Conservation (phyloP, 1,284 basidiomycete genomes). For the Naganishia liquefaciens region DNA sequence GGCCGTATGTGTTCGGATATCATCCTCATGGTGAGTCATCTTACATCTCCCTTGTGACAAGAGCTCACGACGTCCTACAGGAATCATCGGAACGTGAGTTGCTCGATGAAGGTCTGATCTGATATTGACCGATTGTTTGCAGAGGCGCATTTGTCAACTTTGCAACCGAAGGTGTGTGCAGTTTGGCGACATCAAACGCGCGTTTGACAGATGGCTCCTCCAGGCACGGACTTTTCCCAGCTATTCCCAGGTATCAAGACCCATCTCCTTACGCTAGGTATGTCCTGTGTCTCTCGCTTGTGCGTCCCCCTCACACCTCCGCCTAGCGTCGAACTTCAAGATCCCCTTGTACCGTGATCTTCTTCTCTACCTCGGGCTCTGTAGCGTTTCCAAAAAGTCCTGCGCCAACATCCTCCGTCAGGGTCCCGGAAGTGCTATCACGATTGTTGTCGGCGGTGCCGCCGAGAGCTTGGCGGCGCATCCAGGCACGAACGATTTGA, state of each 20-base stretch:
- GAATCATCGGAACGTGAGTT: constrained; percentile 86
- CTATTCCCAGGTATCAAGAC: constrained; percentile 89
- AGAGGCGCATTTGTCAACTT: constrained; percentile 94
- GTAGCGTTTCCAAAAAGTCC: constrained; percentile 84
- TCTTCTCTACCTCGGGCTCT: constrained; percentile 78
- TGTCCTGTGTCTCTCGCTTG: constrained; percentile 12
- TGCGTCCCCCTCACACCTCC: neutral
- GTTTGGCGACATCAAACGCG: constrained; percentile 8
- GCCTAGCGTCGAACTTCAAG: constrained; percentile 72
- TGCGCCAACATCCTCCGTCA: constrained; percentile 83
- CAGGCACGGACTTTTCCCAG: constrained; percentile 86
- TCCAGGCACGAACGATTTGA: constrained; percentile 88
- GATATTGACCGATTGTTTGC: constrained; percentile 7
- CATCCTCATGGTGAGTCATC: constrained; percentile 79
- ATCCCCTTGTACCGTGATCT: constrained; percentile 93
- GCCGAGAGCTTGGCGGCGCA: constrained; percentile 89
- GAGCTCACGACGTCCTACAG: constrained; percentile 49
- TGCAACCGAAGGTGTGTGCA: constrained; percentile 74
- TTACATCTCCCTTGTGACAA: too few species aligned
- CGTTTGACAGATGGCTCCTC: neutral
- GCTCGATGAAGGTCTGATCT: neutral
- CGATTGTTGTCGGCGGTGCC: constrained; percentile 95
- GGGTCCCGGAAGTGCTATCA: constrained; percentile 72
- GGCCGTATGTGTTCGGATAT: constrained; percentile 94
- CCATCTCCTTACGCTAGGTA: constrained; percentile 81